Percentiles rank a stretch among this genome's conserved stretches.
Evolutionary conservation across 495 filamentous ascomycete genomes (phyloP).

Genomic region (Aspergillus affinis): DNA sequence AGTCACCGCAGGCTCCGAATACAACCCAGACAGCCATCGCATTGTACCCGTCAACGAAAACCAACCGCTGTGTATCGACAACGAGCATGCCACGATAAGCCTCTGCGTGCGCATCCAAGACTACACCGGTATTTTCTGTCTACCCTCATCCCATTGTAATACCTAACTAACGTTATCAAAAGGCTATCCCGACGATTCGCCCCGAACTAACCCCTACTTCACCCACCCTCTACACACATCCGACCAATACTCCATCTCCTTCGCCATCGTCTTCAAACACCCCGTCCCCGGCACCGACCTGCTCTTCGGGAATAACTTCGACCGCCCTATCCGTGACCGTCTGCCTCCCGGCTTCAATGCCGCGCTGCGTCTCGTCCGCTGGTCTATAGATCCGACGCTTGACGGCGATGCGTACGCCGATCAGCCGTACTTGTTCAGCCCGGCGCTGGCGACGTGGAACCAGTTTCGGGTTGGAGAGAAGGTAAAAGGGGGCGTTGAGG

Average conservation of each 20-base stretch:
- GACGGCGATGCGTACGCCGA: slow-evolving; percentile 88
- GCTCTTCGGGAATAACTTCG: slow-evolving; percentile 92
- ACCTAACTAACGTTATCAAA: slow-evolving; percentile 10
- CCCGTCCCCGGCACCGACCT: slow-evolving; percentile 69
- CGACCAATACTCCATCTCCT: slow-evolving; percentile 80
- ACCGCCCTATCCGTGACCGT: slow-evolving; percentile 79
- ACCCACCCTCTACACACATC: slow-evolving; percentile 59
- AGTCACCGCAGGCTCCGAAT: slow-evolving; percentile 64
- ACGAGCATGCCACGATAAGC: slow-evolving; percentile 56
- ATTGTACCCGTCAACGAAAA: slow-evolving; percentile 70
- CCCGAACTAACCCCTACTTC: slow-evolving; percentile 71
- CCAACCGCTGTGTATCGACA: slow-evolving; percentile 55
- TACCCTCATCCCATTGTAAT: slow-evolving; percentile 4
- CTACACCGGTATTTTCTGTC: slow-evolving; percentile 47
- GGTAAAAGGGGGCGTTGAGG: slow-evolving; percentile 15
- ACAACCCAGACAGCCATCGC: slow-evolving; percentile 65
- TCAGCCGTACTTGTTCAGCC: slow-evolving; percentile 78
- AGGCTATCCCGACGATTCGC: slow-evolving; percentile 60
- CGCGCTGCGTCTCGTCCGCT: slow-evolving; percentile 79
- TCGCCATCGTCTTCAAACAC: slow-evolving; percentile 68
- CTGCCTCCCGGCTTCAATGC: slow-evolving; percentile 81
- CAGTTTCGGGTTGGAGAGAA: slow-evolving; percentile 64
- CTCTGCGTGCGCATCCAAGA: slow-evolving; percentile 70
- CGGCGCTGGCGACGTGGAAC: slow-evolving; percentile 71
- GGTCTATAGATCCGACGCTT: slow-evolving; percentile 82